Conservation (phyloP, 306 rosid species). For the Trichosanthes cucumerina region DNA sequence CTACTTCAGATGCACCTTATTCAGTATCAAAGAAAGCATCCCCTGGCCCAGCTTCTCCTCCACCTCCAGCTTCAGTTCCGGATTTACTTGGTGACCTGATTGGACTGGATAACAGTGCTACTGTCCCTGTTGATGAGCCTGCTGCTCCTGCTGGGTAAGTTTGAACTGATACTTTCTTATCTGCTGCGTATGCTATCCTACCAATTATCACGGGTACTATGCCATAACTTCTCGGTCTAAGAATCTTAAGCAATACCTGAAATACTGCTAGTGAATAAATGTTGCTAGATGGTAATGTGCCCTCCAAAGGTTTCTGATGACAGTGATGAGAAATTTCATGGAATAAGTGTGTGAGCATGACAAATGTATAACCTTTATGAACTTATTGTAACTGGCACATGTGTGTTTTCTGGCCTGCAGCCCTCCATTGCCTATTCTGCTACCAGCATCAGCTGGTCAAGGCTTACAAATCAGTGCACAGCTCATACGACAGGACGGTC, state of each 20-base stretch:
- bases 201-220: background rate
- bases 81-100: constrained; percentile 95
- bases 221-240: background rate
- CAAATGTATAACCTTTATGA: background rate
- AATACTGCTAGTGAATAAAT: constrained; percentile 7
- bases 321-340: background rate
- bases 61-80: constrained; percentile 61
- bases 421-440: constrained; percentile 72
- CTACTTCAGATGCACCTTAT: constrained; percentile 36
- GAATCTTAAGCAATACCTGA: background rate
- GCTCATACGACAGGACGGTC: constrained; percentile 62
- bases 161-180: constrained; percentile 7
- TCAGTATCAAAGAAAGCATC: constrained; percentile 36
- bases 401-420: constrained; percentile 36
- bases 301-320: background rate
- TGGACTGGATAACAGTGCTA: constrained; percentile 69
- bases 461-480: constrained; percentile 98
- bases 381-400: constrained; percentile 12
- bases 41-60: constrained; percentile 38
- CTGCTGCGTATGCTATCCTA: background rate
- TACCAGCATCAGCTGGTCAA: constrained; percentile 76
- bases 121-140: constrained; percentile 68
- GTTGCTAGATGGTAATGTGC: background rate
- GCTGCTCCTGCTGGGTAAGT: constrained; percentile 76
- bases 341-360: background rate